phyloP scores from a whole-genome alignment of 2,329 filamentous ascomycete genomes.

The Colletotrichum tropicale region DNA sequence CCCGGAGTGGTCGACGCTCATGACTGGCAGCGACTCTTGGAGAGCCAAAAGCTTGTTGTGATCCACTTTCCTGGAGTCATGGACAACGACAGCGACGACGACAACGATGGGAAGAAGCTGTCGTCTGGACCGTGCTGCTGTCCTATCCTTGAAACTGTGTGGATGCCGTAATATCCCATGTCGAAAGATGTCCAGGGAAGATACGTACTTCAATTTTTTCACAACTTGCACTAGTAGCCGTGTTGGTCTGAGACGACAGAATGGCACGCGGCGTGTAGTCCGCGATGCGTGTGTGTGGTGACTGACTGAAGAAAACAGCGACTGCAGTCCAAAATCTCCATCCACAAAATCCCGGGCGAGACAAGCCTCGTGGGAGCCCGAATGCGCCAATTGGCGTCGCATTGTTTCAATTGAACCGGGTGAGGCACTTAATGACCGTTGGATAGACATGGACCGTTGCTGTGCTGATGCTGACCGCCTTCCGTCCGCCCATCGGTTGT shows the following conservation, averaged over 20 bases:
- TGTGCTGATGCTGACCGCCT: constrained; percentile 16
- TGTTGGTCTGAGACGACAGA: background rate
- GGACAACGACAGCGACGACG: background rate
- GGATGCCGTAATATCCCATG: background rate
- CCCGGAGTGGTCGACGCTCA: background rate
- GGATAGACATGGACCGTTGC: constrained; percentile 1
- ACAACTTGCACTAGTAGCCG: background rate
- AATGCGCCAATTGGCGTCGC: constrained; percentile 2
- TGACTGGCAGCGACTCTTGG: constrained; percentile 15
- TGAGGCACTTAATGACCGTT: constrained; percentile 17
- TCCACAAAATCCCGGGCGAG: background rate
- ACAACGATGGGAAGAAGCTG: background rate
- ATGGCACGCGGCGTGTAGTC: background rate
- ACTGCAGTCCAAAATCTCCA: background rate
- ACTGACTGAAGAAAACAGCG: constrained; percentile 1
- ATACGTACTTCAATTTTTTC: constrained; percentile 8
- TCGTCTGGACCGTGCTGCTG: background rate
- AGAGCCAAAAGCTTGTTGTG: constrained; percentile 22
- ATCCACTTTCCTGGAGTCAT: constrained; percentile 15
- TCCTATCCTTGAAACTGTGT: constrained; percentile 2
- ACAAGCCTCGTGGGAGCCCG: background rate
- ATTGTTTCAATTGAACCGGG: background rate
- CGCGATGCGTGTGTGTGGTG: background rate
- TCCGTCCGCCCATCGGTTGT: background rate
- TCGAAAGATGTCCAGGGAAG: background rate